Base-by-base conservation (phyloP, 164 flowering plant genomes). In the Annona cherimola region DNA sequence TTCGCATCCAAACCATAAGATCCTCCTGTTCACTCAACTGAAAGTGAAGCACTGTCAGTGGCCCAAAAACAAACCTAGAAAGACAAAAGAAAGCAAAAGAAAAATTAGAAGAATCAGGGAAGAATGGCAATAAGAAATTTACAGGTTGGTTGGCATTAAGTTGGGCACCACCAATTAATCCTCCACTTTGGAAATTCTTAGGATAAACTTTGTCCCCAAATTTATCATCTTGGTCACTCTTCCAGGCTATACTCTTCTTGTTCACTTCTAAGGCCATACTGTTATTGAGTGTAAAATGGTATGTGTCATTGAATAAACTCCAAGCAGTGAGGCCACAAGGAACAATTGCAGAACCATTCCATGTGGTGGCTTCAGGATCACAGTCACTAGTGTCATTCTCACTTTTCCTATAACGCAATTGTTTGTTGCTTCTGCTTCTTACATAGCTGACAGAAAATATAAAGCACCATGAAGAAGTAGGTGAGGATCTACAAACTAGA, bases 1-100 rank as follows among this genome's bases (percentile, higher is more conserved):
- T 87, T 54, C 98, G 81, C 95, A 93, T 91, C 98, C 98, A 93
- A 72, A 93, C 96, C 60, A 91, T 89, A 68, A 93, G 92, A 76
- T 88, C 92, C 67, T 83, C 96, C 85, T 94, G 98, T 73, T 94
- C 86, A 76, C 89, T 92, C 83, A 93, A 69, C 98, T 93, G 83
- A 76, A 54, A 67, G 67, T 81, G 42, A 68, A 42, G 67, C 6
- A 61, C 2, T 18, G 35, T 5, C 8, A 19, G 26, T 8, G 39
- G 26, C n/a, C 26, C 63, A 4, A 61, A 4, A 6, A 6, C 2
- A 61, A 19, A 50, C 11, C 57, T 50, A 6, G 57, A 50, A 6
- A 50, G 57, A 6, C n/a, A 61, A 61, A 26, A 19, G n/a, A 19
- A 61, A 61, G 18, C 63, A 61, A 26, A 20, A 61, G 35, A 4